Evolutionary conservation across 257 asterid species (phyloP).

Genomic region (Solanum phureja): DNA sequence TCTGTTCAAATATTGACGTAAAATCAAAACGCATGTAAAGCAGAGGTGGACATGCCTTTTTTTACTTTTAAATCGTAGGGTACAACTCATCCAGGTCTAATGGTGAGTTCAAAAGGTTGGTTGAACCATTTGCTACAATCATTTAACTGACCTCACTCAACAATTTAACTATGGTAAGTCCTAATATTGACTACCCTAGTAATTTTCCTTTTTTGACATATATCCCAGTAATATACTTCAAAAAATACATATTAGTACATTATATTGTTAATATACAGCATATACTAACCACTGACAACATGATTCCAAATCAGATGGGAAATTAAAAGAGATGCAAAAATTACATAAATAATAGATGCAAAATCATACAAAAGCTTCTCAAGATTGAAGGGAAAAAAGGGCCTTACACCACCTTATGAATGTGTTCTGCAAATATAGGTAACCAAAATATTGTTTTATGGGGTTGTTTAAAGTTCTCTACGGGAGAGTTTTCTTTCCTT

Average conservation of each 20-base stretch:
- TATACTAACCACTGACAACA: neutral
- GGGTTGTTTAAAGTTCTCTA: neutral
- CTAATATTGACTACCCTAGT: neutral
- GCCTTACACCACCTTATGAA: neutral
- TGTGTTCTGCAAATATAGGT: neutral
- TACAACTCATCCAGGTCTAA: neutral
- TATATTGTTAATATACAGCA: neutral
- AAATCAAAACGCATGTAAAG: neutral
- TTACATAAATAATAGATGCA: neutral
- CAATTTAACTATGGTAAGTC: neutral
- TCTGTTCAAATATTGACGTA: slow-evolving; percentile 32
- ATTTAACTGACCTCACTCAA: neutral
- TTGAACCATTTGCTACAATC: neutral
- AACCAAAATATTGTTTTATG: neutral
- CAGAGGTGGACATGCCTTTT: neutral
- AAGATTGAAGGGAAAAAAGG: neutral
- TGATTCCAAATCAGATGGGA: neutral
- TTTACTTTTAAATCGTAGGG: neutral
- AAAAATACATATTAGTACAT: neutral
- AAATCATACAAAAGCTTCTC: neutral
- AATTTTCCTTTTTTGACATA: neutral
- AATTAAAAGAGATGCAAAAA: neutral
- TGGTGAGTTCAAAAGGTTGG: neutral
- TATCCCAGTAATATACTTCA: neutral
- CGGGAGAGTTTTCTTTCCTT: neutral